A percentile compares a stretch with the other conserved stretches of the same genome.
Evolutionary conservation across 768 basidiomycete genomes (phyloP).

Genomic region (Galerina marginata): DNA sequence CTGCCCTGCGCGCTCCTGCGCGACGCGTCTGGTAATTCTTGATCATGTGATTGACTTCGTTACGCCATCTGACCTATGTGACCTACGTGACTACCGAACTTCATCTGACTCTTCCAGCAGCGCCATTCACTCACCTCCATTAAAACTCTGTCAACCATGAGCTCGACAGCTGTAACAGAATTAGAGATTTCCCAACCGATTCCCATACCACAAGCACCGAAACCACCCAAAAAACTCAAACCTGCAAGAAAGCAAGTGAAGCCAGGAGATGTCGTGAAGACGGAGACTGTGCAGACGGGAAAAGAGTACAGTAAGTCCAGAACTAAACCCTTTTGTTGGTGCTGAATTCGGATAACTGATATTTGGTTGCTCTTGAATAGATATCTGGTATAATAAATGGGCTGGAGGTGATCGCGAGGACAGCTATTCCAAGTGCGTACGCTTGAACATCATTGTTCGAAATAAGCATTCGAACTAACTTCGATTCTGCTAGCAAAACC

Average conservation of each 20-base stretch:
- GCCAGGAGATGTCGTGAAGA: constrained; percentile 87
- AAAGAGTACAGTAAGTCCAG: constrained; percentile 89
- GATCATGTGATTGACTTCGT: no score
- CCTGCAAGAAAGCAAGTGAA: constrained; percentile 96
- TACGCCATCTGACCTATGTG: no score
- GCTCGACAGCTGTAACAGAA: constrained; percentile 10
- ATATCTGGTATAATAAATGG: constrained; percentile 99
- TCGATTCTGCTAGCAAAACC: constrained; percentile 65
- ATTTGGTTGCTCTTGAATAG: constrained; percentile 39
- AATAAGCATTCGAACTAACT: constrained; percentile 8
- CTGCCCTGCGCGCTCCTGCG: no score
- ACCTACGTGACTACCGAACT: no score
- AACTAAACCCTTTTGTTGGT: neutral
- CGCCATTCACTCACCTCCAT: no score
- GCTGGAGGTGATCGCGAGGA: constrained; percentile 99
- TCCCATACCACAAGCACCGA: constrained; percentile 31
- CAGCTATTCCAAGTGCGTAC: constrained; percentile 85
- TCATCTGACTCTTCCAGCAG: no score
- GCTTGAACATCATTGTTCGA: neutral
- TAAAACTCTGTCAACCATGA: neutral
- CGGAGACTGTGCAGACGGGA: constrained; percentile 87
- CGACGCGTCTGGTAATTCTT: no score
- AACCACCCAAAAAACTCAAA: constrained; percentile 69
- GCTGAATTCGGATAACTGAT: no score
- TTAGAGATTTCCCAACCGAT: constrained; percentile 14